Conservation (phyloP, 2,329 filamentous ascomycete species). For the Neurospora sp. region DNA sequence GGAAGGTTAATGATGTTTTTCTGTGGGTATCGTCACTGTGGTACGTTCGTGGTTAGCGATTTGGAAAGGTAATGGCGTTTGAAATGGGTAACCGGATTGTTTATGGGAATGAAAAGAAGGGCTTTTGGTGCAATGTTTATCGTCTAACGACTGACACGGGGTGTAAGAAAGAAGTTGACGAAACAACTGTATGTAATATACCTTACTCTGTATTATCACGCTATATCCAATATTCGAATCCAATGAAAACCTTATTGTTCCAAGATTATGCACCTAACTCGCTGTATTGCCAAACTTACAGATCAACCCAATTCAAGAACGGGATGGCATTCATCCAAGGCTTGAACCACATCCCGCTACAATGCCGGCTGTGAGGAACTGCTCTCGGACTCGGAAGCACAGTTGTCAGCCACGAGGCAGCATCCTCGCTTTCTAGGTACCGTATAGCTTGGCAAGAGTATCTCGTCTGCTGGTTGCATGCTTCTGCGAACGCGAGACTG, state of each 20-base stretch:
- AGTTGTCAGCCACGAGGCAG: not conserved
- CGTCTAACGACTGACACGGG: not conserved
- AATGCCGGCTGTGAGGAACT: not conserved
- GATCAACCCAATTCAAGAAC: not conserved
- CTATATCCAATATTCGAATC: not conserved
- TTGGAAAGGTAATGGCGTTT: not conserved
- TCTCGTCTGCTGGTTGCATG: not conserved
- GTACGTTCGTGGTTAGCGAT: not conserved
- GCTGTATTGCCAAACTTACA: not conserved
- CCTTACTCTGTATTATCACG: not conserved
- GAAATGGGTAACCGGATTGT: not conserved
- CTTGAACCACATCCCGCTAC: not conserved
- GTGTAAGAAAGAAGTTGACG: not conserved
- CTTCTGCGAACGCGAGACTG: not conserved
- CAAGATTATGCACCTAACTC: not conserved
- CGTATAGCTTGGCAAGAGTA: not conserved
- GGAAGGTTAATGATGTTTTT: not conserved
- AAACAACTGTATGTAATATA: not conserved
- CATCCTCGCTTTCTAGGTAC: not conserved
- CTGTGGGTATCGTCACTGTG: not conserved
- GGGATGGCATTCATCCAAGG: not conserved
- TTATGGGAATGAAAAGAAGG: not conserved
- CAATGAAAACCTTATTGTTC: not conserved
- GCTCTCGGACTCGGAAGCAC: not conserved
- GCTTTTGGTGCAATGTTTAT: not conserved